Evolutionary conservation across 495 filamentous ascomycete species (phyloP), one percentile per base, ranked within the genome.

Genomic region (Xylaria bambusicola): DNA sequence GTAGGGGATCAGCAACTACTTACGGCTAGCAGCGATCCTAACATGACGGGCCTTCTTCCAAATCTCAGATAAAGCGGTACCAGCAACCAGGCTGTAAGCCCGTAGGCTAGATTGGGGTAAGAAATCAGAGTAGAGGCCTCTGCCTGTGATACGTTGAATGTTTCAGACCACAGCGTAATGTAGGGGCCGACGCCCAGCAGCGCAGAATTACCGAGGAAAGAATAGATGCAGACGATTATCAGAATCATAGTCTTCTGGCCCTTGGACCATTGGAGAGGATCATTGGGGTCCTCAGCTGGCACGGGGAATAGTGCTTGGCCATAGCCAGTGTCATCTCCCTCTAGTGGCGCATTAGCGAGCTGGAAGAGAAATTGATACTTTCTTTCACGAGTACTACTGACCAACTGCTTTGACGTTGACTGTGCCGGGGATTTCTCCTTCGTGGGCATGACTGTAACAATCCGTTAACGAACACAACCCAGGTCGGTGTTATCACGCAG

Each of bases 301-400:
- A 86, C 84, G 1, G 84, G 85, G 56, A 81, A 88, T 15, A 86
- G 69, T 0, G 84, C 85, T 61, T 86, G 83, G 53, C 84, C 85
- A 45, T 84, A 85, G 0, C 72, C 81, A 1, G 80, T 82, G 58
- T 86, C 84, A 59, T 88, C 84, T 51, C 84, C 85, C 71, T 86
- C 85, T 78, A 41, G 48, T 29, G 50, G 31, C 42, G 23, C 18
- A 24, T 56, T 40, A 62, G 40, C 33, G 24, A 23, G 18, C 12
- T 35, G 21, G 10, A 38, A 24, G 3, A 9, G 1, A 38, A 6
- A 38, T 15, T 29, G 26, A 24, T n/a, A 35, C 50, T 51, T 46
- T 44, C 6, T 33, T 15, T 4, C 13, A 18, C 47, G 29, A 26
- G n/a, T n/a, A n/a, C 20, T 13, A 66, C 71, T 59, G 45, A 76